Evolutionary conservation across 805 yeast genomes (phyloP).

Genomic region (Alloascoidea africana): DNA sequence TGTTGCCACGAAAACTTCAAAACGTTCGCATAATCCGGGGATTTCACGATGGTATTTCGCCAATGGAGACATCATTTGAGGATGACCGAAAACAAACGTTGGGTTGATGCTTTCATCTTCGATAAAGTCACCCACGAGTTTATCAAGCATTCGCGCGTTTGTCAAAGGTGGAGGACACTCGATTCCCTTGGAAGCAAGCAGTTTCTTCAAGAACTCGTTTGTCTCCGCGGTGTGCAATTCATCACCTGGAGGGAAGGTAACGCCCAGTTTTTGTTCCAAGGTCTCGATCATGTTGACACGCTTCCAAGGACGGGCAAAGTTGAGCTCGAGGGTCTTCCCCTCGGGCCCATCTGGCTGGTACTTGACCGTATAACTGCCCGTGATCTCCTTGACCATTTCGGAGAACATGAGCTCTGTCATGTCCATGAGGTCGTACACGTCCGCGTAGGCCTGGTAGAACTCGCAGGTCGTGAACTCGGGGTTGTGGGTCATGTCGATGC

Average conservation of each 20-base stretch:
- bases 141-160: conserved; percentile 97
- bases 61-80: conserved; percentile 98
- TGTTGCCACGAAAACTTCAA: conserved; percentile 96
- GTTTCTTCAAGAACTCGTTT: conserved; percentile 71
- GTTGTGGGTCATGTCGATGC: conserved; percentile 96
- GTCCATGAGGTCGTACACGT: conserved; percentile 90
- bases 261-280: conserved; percentile 72
- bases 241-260: conserved; percentile 91
- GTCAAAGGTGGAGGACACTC: conserved; percentile 91
- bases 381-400: conserved; percentile 93
- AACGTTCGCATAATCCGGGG: conserved; percentile 95
- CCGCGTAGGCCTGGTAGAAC: conserved; percentile 95
- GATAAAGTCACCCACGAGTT: conserved; percentile 81
- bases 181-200: conserved; percentile 64
- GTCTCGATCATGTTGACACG: conserved; percentile 95
- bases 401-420: conserved; percentile 79
- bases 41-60: conserved; percentile 88
- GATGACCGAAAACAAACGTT: conserved; percentile 96
- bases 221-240: conserved; percentile 90
- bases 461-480: conserved; percentile 99
- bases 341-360: conserved; percentile 95
- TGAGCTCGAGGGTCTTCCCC: conserved; percentile 55
- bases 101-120: conserved; percentile 95
- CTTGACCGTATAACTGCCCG: conserved; percentile 72
- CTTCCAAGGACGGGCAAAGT: conserved; percentile 96